Conservation (phyloP, 2,329 filamentous ascomycete genomes). For the Trichophyton mentagrophytes region DNA sequence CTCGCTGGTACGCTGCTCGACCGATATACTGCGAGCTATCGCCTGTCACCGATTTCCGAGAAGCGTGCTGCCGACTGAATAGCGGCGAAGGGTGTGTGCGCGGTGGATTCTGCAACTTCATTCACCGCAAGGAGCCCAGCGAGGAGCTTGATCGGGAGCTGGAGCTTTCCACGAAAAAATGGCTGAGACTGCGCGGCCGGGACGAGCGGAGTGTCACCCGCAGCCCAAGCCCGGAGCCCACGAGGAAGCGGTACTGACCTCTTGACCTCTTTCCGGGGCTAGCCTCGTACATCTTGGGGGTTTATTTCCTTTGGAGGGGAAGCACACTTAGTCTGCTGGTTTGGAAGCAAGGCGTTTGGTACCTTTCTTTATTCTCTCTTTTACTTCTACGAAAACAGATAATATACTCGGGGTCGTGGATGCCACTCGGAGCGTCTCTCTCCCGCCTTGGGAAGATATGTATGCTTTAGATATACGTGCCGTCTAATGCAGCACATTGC, state of each 20-base stretch:
- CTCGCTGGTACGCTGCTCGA: conserved; percentile 88
- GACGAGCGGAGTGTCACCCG: conserved; percentile 71
- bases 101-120: conserved; percentile 98
- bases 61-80: conserved; percentile 92
- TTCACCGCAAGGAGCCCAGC: conserved; percentile 89
- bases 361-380: background rate
- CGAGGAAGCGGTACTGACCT: conserved; percentile 49
- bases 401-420: background rate
- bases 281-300: background rate
- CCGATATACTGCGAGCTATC: conserved; percentile 97
- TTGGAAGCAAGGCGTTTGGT: conserved; percentile 2
- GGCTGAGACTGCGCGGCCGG: conserved; percentile 70
- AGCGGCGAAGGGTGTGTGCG: conserved; percentile 89
- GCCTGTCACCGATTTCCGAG: conserved; percentile 93
- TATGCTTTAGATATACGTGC: background rate
- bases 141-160: conserved; percentile 81
- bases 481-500: background rate
- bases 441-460: background rate
- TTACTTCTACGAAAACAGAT: background rate
- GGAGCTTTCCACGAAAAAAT: conserved; percentile 86
- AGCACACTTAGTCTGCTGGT: background rate
- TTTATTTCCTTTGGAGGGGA: background rate
- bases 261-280: background rate
- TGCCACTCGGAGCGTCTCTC: background rate
- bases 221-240: conserved; percentile 77